Percentiles rank a stretch among this genome's conserved stretches.
Evolutionary conservation across 345 rosid genomes (phyloP).

Genomic region (Viola odorata): DNA sequence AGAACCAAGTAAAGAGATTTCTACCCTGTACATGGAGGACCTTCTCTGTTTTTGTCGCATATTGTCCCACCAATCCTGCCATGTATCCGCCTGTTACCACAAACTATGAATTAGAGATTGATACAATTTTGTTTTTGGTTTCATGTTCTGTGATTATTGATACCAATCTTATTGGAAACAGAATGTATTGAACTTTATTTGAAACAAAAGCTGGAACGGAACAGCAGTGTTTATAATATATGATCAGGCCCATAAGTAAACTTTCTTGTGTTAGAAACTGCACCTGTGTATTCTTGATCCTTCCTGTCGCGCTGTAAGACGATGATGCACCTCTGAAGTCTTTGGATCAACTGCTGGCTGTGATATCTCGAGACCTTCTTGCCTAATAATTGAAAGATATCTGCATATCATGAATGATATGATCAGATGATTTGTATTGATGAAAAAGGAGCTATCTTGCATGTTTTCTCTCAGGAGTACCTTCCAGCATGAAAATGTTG

Average conservation of each 20-base stretch:
- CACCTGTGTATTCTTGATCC: conserved; percentile 63
- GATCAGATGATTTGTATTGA: too few relatives aligned
- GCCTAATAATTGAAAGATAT: conserved; percentile 55
- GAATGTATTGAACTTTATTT: too few relatives aligned
- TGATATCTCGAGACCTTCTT: conserved; percentile 79
- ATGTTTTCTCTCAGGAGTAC: too few relatives aligned
- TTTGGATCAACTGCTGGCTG: conserved; percentile 75
- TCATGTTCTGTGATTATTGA: too few relatives aligned
- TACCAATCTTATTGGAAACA: too few relatives aligned
- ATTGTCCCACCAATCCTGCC: conserved; percentile 25
- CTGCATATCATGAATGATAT: too few relatives aligned
- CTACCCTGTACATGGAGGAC: conserved; percentile 51
- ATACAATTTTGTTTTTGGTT: too few relatives aligned
- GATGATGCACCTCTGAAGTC: conserved; percentile 54
- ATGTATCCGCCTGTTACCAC: conserved; percentile 35
- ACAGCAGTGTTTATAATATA: too few relatives aligned
- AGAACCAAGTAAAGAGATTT: neutral
- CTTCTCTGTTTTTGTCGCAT: conserved; percentile 40
- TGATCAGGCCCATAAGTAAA: too few relatives aligned
- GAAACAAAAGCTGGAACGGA: too few relatives aligned
- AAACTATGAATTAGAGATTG: neutral
- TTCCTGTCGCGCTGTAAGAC: conserved; percentile 43
- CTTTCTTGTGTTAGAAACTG: neutral
- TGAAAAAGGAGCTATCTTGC: too few relatives aligned
- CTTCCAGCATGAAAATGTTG: conserved; percentile 40